These are phyloP conservation scores for Przewalskia tangutica DNA, from an alignment of 257 asterid species.

Conservation along the genomic window DNA sequence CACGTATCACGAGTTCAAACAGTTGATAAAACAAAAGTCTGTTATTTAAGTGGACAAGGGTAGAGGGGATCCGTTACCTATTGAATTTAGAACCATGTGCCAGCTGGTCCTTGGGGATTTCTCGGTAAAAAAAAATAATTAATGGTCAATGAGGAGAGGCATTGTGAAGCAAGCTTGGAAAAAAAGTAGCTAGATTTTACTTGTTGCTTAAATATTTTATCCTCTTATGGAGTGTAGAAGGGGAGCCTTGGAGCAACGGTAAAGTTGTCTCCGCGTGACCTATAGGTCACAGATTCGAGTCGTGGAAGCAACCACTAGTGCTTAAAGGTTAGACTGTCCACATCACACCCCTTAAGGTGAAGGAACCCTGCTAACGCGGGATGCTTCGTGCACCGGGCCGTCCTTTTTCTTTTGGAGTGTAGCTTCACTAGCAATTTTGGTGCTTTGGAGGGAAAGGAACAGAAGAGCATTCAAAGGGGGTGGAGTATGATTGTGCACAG, in stretches of 20 bases:
- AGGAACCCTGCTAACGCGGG: no score
- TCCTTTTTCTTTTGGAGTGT: neutral
- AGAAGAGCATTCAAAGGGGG: neutral
- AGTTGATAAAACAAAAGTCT: neutral
- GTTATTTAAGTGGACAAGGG: neutral
- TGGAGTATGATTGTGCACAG: neutral
- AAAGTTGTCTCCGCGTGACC: no score
- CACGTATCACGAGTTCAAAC: neutral
- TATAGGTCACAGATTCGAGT: no score
- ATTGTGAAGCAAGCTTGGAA: neutral
- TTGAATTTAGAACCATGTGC: neutral
- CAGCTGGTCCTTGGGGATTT: neutral
- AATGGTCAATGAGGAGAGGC: neutral
- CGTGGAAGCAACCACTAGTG: no score
- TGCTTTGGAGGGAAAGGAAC: neutral
- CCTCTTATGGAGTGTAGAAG: neutral
- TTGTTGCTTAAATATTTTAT: neutral
- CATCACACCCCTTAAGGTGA: no score
- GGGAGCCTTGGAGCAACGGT: no score
- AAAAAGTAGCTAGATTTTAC: neutral
- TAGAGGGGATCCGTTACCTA: neutral
- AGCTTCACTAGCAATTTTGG: neutral
- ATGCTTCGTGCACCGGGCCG: no score
- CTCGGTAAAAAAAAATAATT: neutral
- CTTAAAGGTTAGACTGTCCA: no score